Evolutionary conservation across 2,329 filamentous ascomycete species (phyloP).

Genomic region (Amauroascus verrucosus): DNA sequence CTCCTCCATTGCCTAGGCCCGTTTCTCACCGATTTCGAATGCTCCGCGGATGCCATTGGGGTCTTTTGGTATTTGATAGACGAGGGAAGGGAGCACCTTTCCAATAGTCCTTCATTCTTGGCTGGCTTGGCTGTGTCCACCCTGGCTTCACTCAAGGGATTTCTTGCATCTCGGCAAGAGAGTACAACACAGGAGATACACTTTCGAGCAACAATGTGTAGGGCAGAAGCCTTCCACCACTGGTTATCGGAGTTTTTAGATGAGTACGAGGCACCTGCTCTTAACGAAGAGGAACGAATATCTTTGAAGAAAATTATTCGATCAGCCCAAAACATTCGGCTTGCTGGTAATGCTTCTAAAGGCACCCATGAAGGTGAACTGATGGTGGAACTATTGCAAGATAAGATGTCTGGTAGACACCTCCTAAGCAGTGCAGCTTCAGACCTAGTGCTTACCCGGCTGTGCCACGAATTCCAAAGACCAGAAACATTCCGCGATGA

Average conservation of each 20-base stretch:
- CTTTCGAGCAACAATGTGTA: slow-evolving; percentile 64
- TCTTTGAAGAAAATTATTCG: slow-evolving; percentile 58
- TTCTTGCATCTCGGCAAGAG: slow-evolving; percentile 63
- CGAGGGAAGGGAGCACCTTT: slow-evolving; percentile 56
- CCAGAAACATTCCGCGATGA: slow-evolving; percentile 52
- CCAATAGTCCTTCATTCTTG: slow-evolving; percentile 60
- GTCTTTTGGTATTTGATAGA: slow-evolving; percentile 74
- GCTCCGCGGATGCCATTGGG: slow-evolving; percentile 80
- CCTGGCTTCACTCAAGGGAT: slow-evolving; percentile 64
- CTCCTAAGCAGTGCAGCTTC: slow-evolving; percentile 62
- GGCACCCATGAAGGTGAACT: slow-evolving; percentile 68
- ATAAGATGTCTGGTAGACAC: slow-evolving; percentile 51
- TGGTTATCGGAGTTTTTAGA: slow-evolving; percentile 68
- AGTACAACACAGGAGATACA: slow-evolving; percentile 79
- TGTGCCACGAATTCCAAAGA: slow-evolving; percentile 64
- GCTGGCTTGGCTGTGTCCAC: slow-evolving; percentile 71
- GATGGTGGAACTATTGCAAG: slow-evolving; percentile 67
- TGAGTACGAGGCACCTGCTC: slow-evolving; percentile 46
- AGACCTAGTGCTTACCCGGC: slow-evolving; percentile 33
- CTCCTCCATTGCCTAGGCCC: slow-evolving; percentile 67
- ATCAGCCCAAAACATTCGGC: slow-evolving; percentile 57
- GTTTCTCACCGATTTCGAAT: slow-evolving; percentile 73
- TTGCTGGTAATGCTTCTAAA: slow-evolving; percentile 57
- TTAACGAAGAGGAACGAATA: slow-evolving; percentile 41
- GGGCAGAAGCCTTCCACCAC: slow-evolving; percentile 61